phyloP scores from a whole-genome alignment of 1,284 basidiomycete genomes.

The Calocybe gambosa region DNA sequence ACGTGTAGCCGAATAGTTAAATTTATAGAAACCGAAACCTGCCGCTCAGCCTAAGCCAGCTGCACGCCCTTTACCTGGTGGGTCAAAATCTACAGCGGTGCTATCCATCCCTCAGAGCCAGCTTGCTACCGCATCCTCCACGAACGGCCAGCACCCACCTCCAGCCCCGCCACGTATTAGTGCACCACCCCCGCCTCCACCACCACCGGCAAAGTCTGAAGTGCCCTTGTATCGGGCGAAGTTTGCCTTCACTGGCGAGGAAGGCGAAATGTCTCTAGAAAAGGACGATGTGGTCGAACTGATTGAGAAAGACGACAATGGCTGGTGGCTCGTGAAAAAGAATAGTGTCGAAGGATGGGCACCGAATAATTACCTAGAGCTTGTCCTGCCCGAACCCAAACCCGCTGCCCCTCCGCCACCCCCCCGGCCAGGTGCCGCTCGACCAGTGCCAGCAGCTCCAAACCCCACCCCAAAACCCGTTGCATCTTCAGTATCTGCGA shows the following conservation, averaged over 20 bases:
- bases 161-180: slow-evolving; percentile 28
- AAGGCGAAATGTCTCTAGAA: slow-evolving; percentile 84
- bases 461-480: slow-evolving; percentile 26
- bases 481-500: slow-evolving; percentile 49
- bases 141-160: slow-evolving; percentile 21
- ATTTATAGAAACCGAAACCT: slow-evolving; percentile 37
- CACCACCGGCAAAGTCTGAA: slow-evolving; percentile 57
- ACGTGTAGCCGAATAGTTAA: background rate
- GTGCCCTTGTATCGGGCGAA: slow-evolving; percentile 81
- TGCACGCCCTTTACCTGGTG: slow-evolving; percentile 53
- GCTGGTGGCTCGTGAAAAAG: slow-evolving; percentile 97
- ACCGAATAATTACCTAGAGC: slow-evolving; percentile 89
- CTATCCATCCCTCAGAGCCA: slow-evolving; percentile 32
- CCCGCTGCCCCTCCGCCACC: slow-evolving; percentile 67
- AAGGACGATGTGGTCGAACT: slow-evolving; percentile 94
- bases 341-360: slow-evolving; percentile 87
- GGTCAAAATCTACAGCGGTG: slow-evolving; percentile 36
- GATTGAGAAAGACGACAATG: slow-evolving; percentile 90
- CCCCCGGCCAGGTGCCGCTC: slow-evolving; percentile 33
- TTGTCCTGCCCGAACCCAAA: slow-evolving; percentile 57
- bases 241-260: slow-evolving; percentile 85
- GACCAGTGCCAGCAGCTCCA: slow-evolving; percentile 11
- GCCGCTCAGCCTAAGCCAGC: slow-evolving; percentile 50
- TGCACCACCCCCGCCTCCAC: slow-evolving; percentile 34
- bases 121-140: slow-evolving; percentile 16